phyloP scores from a whole-genome alignment of 805 yeast genomes.

The Torulaspora delbrueckii region DNA sequence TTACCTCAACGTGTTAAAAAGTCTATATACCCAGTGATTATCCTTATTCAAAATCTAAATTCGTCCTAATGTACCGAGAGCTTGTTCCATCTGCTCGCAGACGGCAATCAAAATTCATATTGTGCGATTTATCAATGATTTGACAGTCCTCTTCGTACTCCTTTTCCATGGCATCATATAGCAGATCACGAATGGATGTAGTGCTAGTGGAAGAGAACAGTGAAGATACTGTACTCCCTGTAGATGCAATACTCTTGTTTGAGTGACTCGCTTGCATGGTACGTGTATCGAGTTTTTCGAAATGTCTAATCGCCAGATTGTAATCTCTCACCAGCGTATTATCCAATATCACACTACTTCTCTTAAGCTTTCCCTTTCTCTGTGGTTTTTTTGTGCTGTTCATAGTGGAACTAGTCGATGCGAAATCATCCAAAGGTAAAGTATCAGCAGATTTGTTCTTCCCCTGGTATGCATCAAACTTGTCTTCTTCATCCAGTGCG shows the following conservation, averaged over 20 bases:
- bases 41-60: constrained; percentile 4
- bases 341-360: constrained; percentile 29
- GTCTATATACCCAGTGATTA: neutral
- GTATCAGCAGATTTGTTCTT: constrained; percentile 14
- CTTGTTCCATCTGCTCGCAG: constrained; percentile 1
- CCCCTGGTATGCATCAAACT: constrained; percentile 5
- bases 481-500: constrained; percentile 1
- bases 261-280: constrained; percentile 9
- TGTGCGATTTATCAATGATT: constrained; percentile 1
- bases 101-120: neutral
- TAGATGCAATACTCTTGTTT: constrained; percentile 10
- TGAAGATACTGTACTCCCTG: constrained; percentile 15
- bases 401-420: neutral
- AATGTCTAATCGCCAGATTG: constrained; percentile 23
- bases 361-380: constrained; percentile 16
- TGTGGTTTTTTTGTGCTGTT: constrained; percentile 3
- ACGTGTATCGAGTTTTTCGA: constrained; percentile 8
- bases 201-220: constrained; percentile 21
- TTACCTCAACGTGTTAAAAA: constrained; percentile 3
- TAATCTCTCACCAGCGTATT: constrained; percentile 28
- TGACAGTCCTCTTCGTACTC: constrained; percentile 1
- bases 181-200: constrained; percentile 23
- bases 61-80: neutral
- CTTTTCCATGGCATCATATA: constrained; percentile 21
- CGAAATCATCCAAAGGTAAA: neutral